Evolutionary conservation across 139 green algal genomes (phyloP).

Genomic region (Yamagishiella unicocca): DNA sequence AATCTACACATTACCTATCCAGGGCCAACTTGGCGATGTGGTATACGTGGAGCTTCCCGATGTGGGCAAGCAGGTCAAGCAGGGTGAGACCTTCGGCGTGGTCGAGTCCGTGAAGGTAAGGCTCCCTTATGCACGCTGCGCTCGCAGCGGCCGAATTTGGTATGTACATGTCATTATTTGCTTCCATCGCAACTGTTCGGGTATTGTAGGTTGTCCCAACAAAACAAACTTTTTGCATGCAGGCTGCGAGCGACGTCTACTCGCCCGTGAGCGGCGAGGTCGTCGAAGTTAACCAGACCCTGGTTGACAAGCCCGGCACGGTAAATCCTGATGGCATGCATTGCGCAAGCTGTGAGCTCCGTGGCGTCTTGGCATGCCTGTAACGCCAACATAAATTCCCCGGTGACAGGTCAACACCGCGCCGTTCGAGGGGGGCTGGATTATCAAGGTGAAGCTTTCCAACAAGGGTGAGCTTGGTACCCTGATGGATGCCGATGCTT

Average conservation of each 20-base stretch:
- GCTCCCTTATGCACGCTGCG: no score
- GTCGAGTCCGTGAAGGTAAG: slow-evolving; percentile 98
- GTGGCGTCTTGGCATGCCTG: no score
- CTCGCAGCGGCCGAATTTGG: no score
- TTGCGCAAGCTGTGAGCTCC: no score
- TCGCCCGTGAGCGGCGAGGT: slow-evolving; percentile 92
- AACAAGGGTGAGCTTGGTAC: slow-evolving; percentile 79
- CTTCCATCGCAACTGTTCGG: no score
- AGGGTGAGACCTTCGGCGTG: slow-evolving; percentile 93
- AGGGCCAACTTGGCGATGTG: slow-evolving; percentile 95
- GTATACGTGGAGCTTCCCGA: slow-evolving; percentile 99
- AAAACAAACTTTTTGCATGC: no score
- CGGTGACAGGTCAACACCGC: slow-evolving; percentile 88
- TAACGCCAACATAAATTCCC: background rate
- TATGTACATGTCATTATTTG: no score
- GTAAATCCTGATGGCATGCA: slow-evolving; percentile 53
- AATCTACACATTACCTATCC: background rate
- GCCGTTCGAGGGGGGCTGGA: slow-evolving; percentile 90
- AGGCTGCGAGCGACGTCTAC: slow-evolving; percentile 97
- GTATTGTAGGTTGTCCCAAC: no score
- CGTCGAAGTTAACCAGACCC: slow-evolving; percentile 84
- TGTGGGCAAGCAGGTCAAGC: slow-evolving; percentile 86
- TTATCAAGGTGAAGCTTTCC: slow-evolving; percentile 97
- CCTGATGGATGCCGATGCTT: slow-evolving; percentile 88
- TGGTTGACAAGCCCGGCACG: slow-evolving; percentile 84